These are phyloP conservation scores for Spathaspora sp. DNA, from an alignment of 1,139 yeast species.

Conservation along the genomic window DNA sequence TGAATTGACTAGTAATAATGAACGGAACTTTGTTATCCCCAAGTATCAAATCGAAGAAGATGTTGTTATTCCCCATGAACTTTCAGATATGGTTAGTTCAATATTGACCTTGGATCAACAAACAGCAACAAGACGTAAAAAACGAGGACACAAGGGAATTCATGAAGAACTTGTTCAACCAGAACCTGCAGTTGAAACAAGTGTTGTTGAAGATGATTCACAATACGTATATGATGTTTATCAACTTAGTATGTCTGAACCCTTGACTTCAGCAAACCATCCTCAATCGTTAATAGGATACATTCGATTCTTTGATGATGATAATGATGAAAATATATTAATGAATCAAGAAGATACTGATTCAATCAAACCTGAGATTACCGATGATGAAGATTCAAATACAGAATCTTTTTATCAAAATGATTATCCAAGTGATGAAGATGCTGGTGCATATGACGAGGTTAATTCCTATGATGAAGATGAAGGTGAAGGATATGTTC, in stretches of 20 bases:
- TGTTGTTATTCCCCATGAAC: slow-evolving; percentile 51
- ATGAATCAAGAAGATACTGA: slow-evolving; percentile 48
- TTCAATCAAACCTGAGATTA: slow-evolving; percentile 29
- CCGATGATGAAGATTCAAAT: slow-evolving; percentile 46
- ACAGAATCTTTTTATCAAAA: slow-evolving; percentile 91
- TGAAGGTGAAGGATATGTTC: slow-evolving; percentile 27
- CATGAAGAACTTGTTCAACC: slow-evolving; percentile 8
- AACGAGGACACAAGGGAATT: slow-evolving; percentile 9
- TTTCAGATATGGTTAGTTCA: slow-evolving; percentile 66
- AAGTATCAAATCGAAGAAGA: slow-evolving; percentile 41
- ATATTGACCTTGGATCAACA: slow-evolving; percentile 33
- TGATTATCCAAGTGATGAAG: slow-evolving; percentile 95
- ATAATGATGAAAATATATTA: slow-evolving; percentile 36
- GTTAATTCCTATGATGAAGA: slow-evolving; percentile 29
- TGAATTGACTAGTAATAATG: slow-evolving; percentile 1
- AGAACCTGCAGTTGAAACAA: slow-evolving; percentile 9
- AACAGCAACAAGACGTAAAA: slow-evolving; percentile 10
- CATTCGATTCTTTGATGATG: slow-evolving; percentile 66
- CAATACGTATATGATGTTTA: slow-evolving; percentile 93
- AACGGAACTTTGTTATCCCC: slow-evolving; percentile 35
- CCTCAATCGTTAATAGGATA: slow-evolving; percentile 62
- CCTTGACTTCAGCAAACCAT: slow-evolving; percentile 52
- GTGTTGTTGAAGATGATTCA: slow-evolving; percentile 51
- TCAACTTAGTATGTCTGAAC: slow-evolving; percentile 31
- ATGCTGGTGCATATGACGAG: slow-evolving; percentile 43